These are phyloP conservation scores for Rubia balearica DNA, from an alignment of 305 asterid species.

Conservation along the genomic window DNA sequence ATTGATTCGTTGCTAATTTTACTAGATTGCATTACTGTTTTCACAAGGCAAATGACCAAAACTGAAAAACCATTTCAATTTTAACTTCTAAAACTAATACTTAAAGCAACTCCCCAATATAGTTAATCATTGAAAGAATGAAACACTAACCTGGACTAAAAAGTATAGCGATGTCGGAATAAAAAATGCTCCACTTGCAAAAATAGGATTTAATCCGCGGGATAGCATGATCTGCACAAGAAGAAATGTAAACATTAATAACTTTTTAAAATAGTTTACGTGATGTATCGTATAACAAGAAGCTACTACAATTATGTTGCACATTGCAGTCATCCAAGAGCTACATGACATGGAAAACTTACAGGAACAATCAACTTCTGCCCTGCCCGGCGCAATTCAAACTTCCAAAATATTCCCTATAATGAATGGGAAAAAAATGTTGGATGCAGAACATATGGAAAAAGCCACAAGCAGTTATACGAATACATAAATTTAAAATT, in stretches of 20 bases:
- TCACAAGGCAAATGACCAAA: neutral
- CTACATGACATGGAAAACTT: constrained; percentile 8
- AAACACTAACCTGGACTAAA: constrained; percentile 59
- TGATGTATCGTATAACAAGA: neutral
- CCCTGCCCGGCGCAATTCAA: constrained; percentile 85
- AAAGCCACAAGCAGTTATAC: neutral
- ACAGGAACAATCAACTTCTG: constrained; percentile 92
- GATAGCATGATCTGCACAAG: constrained; percentile 72
- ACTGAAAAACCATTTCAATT: neutral
- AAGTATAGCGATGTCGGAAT: constrained; percentile 79
- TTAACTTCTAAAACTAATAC: neutral
- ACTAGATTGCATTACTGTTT: neutral
- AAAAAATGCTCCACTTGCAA: constrained; percentile 77
- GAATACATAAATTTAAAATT: neutral
- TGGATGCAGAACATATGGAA: constrained; percentile 10
- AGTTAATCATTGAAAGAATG: neutral
- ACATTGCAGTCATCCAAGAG: neutral
- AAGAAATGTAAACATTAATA: neutral
- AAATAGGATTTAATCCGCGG: constrained; percentile 46
- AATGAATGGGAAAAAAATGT: constrained; percentile 6
- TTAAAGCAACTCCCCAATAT: neutral
- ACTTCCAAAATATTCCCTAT: constrained; percentile 84
- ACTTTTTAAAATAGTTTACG: neutral
- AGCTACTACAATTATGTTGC: neutral
- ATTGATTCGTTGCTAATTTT: neutral